Percentiles rank a stretch among this genome's conserved stretches.
phyloP scores from a whole-genome alignment of 306 rosid genomes.

The Pueraria montana region DNA sequence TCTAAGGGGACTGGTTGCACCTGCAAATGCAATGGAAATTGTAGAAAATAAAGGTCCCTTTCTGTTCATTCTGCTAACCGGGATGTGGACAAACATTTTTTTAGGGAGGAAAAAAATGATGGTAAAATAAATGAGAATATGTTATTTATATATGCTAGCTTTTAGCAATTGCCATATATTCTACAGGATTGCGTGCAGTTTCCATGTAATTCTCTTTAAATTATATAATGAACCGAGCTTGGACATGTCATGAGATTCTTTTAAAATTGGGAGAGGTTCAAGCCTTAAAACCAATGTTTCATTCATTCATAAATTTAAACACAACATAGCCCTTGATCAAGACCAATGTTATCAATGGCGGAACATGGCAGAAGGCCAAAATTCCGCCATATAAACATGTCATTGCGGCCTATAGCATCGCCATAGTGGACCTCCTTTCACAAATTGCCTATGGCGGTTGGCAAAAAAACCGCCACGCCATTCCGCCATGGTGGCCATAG shows the following conservation, averaged over 20 bases:
- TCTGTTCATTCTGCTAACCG: constrained; percentile 41
- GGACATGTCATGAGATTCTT: neutral
- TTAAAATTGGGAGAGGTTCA: constrained; percentile 24
- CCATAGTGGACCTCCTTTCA: no score
- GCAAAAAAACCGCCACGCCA: no score
- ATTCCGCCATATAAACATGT: no score
- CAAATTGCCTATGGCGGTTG: no score
- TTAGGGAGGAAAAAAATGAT: neutral
- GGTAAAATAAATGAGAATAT: constrained; percentile 17
- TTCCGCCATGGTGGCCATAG: no score
- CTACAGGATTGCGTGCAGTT: constrained; percentile 30
- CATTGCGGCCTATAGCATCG: no score
- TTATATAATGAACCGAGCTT: neutral
- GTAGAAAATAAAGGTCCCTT: constrained; percentile 53
- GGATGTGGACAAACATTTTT: constrained; percentile 31
- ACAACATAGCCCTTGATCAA: neutral
- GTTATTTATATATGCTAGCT: constrained; percentile 12
- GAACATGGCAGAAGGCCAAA: no score
- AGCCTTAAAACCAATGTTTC: constrained; percentile 8
- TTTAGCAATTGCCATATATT: neutral
- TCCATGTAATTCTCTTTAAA: constrained; percentile 21
- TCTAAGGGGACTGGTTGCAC: constrained; percentile 28
- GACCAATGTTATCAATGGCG: no score
- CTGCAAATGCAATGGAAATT: constrained; percentile 47
- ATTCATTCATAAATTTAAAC: neutral